Evolutionary conservation across 768 basidiomycete genomes (phyloP).

Genomic region (Pseudohyphozyma bogoriensis): DNA sequence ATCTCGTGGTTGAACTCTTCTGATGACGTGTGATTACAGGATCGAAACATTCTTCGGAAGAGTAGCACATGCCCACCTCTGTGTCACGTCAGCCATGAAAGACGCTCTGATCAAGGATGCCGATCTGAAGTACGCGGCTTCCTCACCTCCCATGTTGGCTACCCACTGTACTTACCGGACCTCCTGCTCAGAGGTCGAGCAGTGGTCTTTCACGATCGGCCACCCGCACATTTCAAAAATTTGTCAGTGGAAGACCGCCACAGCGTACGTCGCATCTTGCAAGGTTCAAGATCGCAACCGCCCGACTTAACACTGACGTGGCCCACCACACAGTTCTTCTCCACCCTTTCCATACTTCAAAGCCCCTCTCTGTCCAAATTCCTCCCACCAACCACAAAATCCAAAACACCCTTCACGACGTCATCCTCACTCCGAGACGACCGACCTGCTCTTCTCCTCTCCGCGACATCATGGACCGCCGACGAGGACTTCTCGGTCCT

Average conservation of each 20-base stretch:
- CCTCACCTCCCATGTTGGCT: background rate
- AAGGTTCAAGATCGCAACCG: no score
- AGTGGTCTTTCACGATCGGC: constrained; percentile 75
- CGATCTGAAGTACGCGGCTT: constrained; percentile 55
- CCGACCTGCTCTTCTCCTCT: constrained; percentile 73
- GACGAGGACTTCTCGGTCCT: constrained; percentile 91
- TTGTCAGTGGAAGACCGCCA: no score
- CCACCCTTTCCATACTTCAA: constrained; percentile 26
- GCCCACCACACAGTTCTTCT: constrained; percentile 35
- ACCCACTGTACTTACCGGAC: background rate
- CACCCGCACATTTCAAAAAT: constrained; percentile 78
- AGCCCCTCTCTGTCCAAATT: constrained; percentile 49
- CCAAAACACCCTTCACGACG: constrained; percentile 33
- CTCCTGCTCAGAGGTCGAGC: constrained; percentile 54
- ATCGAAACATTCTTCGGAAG: constrained; percentile 74
- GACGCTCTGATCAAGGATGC: constrained; percentile 60
- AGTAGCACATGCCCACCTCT: constrained; percentile 75
- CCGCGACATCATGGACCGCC: constrained; percentile 92
- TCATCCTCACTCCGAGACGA: constrained; percentile 17
- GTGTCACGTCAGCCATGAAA: constrained; percentile 83
- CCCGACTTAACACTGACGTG: no score
- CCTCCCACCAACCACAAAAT: constrained; percentile 49
- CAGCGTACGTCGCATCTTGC: no score
- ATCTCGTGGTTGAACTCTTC: background rate
- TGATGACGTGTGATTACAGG: constrained; percentile 42